phyloP scores from a whole-genome alignment of 768 basidiomycete genomes.

The Panaeolus papilionaceus region DNA sequence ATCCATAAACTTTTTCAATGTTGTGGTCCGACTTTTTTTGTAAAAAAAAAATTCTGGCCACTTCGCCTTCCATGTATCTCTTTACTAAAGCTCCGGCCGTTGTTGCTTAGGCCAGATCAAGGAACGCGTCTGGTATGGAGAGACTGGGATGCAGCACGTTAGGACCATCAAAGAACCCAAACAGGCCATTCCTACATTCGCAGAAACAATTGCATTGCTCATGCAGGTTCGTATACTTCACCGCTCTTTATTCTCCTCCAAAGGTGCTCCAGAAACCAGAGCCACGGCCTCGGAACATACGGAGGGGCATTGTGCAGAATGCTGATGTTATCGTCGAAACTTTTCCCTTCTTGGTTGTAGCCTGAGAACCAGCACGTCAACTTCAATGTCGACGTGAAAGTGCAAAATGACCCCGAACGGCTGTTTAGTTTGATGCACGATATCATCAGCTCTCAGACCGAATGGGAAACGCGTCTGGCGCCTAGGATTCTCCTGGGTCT shows the following conservation, averaged over 20 bases:
- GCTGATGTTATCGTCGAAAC: background rate
- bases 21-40: conserved; percentile 9
- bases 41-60: conserved; percentile 22
- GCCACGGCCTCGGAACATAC: background rate
- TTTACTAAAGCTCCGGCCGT: conserved; percentile 28
- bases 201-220: conserved; percentile 77
- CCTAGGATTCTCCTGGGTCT: conserved; percentile 83
- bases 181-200: conserved; percentile 91
- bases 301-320: background rate
- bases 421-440: conserved; percentile 82
- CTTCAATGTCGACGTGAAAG: conserved; percentile 93
- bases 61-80: conserved; percentile 21
- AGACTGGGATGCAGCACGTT: conserved; percentile 76
- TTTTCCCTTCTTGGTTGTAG: conserved; percentile 36
- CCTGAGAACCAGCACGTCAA: conserved; percentile 78
- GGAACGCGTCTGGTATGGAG: conserved; percentile 74
- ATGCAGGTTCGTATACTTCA: conserved; percentile 63
- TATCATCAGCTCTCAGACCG: conserved; percentile 63
- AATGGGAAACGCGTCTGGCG: conserved; percentile 79
- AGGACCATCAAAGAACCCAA: conserved; percentile 80
- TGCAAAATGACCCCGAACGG: conserved; percentile 88
- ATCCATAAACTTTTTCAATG: conserved; percentile 4
- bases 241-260: background rate
- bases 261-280: background rate
- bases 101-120: conserved; percentile 63